phyloP scores from a whole-genome alignment of 768 basidiomycete genomes.

The Pisolithus orientalis region DNA sequence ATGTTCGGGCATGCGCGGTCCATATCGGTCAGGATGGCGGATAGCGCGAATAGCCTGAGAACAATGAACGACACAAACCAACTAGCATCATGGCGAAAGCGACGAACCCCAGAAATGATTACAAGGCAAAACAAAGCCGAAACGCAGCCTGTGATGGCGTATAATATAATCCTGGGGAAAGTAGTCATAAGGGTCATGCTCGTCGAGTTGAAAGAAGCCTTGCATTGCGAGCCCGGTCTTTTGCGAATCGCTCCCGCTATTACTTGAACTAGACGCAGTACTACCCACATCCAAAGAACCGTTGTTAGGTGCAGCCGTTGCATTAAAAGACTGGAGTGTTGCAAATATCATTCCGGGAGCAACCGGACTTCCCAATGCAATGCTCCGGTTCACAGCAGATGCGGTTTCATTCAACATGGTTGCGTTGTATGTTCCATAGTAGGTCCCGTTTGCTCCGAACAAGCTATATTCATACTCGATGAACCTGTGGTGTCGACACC shows the following conservation, averaged over 20 bases:
- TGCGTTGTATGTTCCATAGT: constrained; percentile 56
- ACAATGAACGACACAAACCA: constrained; percentile 4
- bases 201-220: constrained; percentile 14
- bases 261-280: constrained; percentile 9
- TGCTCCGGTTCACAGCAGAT: constrained; percentile 36
- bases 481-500: constrained; percentile 25
- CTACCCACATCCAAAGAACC: constrained; percentile 11
- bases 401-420: constrained; percentile 51
- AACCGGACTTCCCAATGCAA: constrained; percentile 36
- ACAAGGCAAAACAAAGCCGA: constrained; percentile 80
- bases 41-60: constrained; percentile 70
- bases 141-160: constrained; percentile 85
- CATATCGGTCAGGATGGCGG: constrained; percentile 88
- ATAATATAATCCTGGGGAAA: constrained; percentile 63
- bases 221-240: constrained; percentile 77
- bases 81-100: constrained; percentile 1
- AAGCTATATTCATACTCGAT: constrained; percentile 60
- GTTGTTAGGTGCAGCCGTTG: constrained; percentile 32
- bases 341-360: constrained; percentile 64
- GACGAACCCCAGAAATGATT: constrained; percentile 73
- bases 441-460: constrained; percentile 43
- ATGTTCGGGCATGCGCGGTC: constrained; percentile 49
- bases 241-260: constrained; percentile 9
- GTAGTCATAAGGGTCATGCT: constrained; percentile 3
- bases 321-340: constrained; percentile 58